phyloP scores from a whole-genome alignment of 2,329 filamentous ascomycete species.

The Penicillium palitans region DNA sequence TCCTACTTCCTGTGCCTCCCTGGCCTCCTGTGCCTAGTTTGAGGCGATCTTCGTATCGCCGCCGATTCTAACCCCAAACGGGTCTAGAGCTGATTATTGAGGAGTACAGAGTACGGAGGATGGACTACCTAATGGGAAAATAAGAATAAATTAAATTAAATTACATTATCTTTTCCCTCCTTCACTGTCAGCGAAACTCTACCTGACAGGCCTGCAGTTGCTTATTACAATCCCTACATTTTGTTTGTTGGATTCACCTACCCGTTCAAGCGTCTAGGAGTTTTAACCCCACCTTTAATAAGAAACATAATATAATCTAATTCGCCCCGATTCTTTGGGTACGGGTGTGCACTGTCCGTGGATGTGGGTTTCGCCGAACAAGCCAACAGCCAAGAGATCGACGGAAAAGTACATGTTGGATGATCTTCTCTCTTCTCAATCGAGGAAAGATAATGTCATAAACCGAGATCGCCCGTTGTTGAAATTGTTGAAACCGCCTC shows the following conservation, averaged over 20 bases:
- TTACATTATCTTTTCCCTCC: not conserved
- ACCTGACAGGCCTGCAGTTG: not conserved
- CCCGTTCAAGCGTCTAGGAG: not conserved
- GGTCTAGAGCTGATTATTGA: not conserved
- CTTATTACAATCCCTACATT: not conserved
- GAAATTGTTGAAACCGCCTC: not conserved
- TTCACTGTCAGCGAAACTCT: not conserved
- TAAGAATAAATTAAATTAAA: too few relatives aligned
- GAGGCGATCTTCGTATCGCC: not conserved
- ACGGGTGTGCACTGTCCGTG: conserved; percentile 21
- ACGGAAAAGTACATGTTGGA: not conserved
- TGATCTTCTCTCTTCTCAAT: not conserved
- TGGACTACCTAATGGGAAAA: not conserved
- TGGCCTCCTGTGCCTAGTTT: not conserved
- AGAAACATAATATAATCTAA: not conserved
- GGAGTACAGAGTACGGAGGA: not conserved
- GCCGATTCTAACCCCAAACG: not conserved
- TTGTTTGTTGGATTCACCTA: not conserved
- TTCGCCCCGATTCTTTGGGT: conserved; percentile 22
- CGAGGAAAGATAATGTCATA: not conserved
- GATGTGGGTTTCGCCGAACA: conserved; percentile 18
- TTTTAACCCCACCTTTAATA: not conserved
- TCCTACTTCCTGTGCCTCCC: not conserved
- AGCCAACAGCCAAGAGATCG: conserved; percentile 15
- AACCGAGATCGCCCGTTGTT: not conserved